Evolutionary conservation across 305 asterid genomes (phyloP), one percentile per base, ranked within the genome.

Genomic region (Caryopteris hybrid): DNA sequence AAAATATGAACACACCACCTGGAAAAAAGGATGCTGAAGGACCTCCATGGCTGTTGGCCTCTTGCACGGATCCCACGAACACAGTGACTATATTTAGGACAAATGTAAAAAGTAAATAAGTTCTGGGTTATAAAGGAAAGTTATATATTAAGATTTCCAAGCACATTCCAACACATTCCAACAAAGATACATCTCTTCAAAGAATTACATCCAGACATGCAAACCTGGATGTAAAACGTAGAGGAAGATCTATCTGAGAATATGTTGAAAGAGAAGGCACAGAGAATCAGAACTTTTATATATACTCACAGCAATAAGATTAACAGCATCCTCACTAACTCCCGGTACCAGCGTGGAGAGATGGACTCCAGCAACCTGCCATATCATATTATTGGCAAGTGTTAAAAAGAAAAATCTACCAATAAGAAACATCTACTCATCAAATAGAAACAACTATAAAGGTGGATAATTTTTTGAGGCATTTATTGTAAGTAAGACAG

Each of bases 1-100:
- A 13, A 14, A 12, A 21, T 16, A 73, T 41, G 1, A 58, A 52
- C 34, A 59, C 11, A 12, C 21, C 34, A 80, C 90, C 93, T 83
- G 84, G 78, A 88, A 86, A 71, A 88, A 86, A 27, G 94, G 89
- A 73, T 88, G 94, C 61, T 85, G 94, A 75, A 88, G 93, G 53
- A 80, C 91, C 56, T 84, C 89, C 50, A 64, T 60, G 17, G 88
- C 93, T 17, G 94, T 82, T 11, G 93, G 91, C 84, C 96, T 81
- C 83, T 86, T 86, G 81, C 73, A 72, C 3, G 96, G 96, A 74
- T 88, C 83, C 96, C 96, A 88, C 9, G 88, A 79, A 71, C 94
- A 88, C 66, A 88, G 85, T 13, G 86, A 83, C 93, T 86, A 63
- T 23, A 74, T 62, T 22, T 41, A 65, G 53, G 55, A 54, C 7